phyloP scores from a whole-genome alignment of 164 flowering plant genomes.

The Santalum album region DNA sequence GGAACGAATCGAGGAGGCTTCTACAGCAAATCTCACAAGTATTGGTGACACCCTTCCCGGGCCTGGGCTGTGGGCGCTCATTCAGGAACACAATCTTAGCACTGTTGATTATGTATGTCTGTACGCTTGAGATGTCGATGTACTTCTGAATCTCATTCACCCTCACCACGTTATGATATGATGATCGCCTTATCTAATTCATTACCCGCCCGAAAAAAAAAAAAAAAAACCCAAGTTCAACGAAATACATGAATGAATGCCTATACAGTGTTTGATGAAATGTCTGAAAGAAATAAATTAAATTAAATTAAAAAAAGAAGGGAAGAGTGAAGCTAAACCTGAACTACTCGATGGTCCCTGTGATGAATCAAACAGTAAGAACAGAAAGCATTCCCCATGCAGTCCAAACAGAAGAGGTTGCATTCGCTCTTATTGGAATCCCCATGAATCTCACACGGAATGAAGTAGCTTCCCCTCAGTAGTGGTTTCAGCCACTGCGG shows the following conservation, averaged over 20 bases:
- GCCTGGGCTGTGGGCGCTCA: conserved; percentile 68
- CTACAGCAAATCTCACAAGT: conserved; percentile 67
- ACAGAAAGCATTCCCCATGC: conserved; percentile 49
- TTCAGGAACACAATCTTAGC: conserved; percentile 75
- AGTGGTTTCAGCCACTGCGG: conserved; percentile 60
- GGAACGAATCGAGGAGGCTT: conserved; percentile 64
- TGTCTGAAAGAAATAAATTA: no score
- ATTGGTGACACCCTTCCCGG: conserved; percentile 71
- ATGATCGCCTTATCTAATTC: conserved; percentile 64
- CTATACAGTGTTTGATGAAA: no score
- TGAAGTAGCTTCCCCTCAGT: conserved; percentile 41
- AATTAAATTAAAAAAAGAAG: neutral
- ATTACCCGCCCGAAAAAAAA: neutral
- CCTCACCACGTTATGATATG: conserved; percentile 75
- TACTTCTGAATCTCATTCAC: conserved; percentile 63
- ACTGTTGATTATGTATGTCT: conserved; percentile 73
- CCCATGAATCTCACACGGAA: conserved; percentile 38
- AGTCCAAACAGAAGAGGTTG: conserved; percentile 62
- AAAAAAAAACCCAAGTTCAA: neutral
- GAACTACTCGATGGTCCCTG: conserved; percentile 51
- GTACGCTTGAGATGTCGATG: conserved; percentile 56
- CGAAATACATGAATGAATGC: no score
- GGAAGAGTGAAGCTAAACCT: conserved; percentile 22
- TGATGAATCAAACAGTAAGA: conserved; percentile 51
- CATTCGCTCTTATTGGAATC: conserved; percentile 59